A percentile compares a stretch with the other conserved stretches of the same genome.
Conservation (phyloP, 2,329 filamentous ascomycete genomes). For the Dactylonectria estremocensis region DNA sequence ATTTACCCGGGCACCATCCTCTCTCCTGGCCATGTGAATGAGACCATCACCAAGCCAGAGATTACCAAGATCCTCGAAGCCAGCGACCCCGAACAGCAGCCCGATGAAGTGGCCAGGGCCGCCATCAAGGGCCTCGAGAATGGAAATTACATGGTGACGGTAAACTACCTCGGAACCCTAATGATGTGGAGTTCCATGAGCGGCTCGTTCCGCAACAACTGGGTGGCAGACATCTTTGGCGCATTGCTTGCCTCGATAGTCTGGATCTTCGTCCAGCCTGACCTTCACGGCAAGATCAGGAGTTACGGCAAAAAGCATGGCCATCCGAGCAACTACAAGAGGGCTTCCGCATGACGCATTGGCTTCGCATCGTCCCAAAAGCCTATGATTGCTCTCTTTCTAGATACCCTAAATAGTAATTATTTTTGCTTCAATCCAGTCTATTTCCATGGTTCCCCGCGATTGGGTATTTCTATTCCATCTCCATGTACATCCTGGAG, state of each 20-base stretch:
- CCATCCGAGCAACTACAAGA: conserved; percentile 67
- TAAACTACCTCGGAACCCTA: conserved; percentile 78
- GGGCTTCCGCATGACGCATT: conserved; percentile 32
- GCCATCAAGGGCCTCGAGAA: conserved; percentile 83
- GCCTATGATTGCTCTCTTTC: not conserved
- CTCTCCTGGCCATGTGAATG: conserved; percentile 80
- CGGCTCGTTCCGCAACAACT: conserved; percentile 71
- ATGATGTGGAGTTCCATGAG: conserved; percentile 77
- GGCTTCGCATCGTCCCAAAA: not conserved
- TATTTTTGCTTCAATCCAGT: conserved; percentile 26
- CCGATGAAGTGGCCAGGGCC: conserved; percentile 81
- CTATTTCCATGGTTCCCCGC: conserved; percentile 25
- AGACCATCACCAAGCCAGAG: conserved; percentile 84
- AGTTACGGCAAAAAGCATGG: conserved; percentile 71
- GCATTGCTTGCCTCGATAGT: conserved; percentile 67
- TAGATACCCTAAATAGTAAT: conserved; percentile 43
- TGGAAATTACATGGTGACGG: conserved; percentile 85
- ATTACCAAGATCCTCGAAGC: conserved; percentile 86
- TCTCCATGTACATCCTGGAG: conserved; percentile 19
- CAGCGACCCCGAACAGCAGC: conserved; percentile 83
- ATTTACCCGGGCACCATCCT: conserved; percentile 89
- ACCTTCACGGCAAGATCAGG: conserved; percentile 71
- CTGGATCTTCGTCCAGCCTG: conserved; percentile 71
- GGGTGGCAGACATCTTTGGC: conserved; percentile 72
- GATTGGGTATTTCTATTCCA: conserved; percentile 36